Percentiles rank a stretch among this genome's conserved stretches.
These are phyloP conservation scores for Penicillium sp. DNA, from an alignment of 2,329 filamentous ascomycete genomes.

Conservation along the genomic window DNA sequence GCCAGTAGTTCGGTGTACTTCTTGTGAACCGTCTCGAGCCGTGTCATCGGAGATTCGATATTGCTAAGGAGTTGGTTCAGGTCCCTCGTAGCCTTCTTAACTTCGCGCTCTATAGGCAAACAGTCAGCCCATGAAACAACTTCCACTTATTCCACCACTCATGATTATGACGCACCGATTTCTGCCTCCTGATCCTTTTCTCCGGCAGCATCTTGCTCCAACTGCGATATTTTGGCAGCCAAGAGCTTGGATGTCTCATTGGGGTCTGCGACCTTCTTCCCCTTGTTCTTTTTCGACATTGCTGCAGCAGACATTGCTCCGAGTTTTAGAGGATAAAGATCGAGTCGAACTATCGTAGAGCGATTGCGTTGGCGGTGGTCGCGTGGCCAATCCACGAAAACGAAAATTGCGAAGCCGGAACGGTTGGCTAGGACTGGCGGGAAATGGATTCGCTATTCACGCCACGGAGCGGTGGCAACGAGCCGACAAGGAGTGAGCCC, in stretches of 20 bases:
- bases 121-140: no score
- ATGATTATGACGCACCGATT: conserved; percentile 71
- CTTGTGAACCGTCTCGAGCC: conserved; percentile 81
- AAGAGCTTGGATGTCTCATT: conserved; percentile 86
- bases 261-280: conserved; percentile 74
- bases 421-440: no score
- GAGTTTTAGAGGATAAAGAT: no score
- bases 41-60: conserved; percentile 84
- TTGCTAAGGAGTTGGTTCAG: conserved; percentile 73
- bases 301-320: conserved; percentile 44
- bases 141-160: no score
- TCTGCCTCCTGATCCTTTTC: conserved; percentile 94
- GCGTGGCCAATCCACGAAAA: no score
- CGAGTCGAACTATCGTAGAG: neutral
- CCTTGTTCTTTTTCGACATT: conserved; percentile 67
- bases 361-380: no score
- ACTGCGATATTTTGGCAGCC: conserved; percentile 83
- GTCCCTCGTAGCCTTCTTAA: conserved; percentile 87
- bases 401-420: no score
- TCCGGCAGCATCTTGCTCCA: conserved; percentile 84
- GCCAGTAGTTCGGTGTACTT: conserved; percentile 83
- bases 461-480: no score
- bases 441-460: no score
- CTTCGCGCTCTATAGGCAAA: conserved; percentile 64
- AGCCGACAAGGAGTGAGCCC: no score